Evolutionary conservation across 2,329 filamentous ascomycete species (phyloP), one percentile per base, ranked within the genome.

Genomic region (Aspergillus pseudotamarii): DNA sequence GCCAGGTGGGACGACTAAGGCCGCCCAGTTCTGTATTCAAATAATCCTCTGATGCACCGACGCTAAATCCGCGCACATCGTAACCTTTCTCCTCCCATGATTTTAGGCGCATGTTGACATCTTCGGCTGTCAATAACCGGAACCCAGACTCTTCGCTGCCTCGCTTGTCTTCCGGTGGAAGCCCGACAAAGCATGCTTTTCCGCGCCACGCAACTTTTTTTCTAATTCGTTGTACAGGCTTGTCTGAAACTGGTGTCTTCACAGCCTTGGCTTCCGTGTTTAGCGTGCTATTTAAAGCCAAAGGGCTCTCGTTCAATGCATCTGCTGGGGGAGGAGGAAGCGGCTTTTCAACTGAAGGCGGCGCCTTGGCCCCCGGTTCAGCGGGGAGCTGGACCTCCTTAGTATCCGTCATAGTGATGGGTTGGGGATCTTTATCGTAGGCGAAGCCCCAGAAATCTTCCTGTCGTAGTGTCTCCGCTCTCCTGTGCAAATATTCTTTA

Each of bases 181-280:
- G 79, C 30, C 89, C 81, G 50, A 94, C 88, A 70, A 91, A 78
- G 59, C 92, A 92, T 63, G 87, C 88, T 79, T 92, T 93, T 62
- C 89, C 89, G 71, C 85, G 90, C 90, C 91, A 93, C 53, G 85
- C 84, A 2, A 94, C 82, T 78, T 89, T 92, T 75, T 91, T 93
- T 79, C 86, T 91, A n/a, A 73, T 72, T 60, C 78, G 67, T 53
- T 67, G 73, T 26, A 75, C 71, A 53, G 62, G 57, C 51, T 67
- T 68, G 30, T 65, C 66, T 55, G 60, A 65, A 54, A 58, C 62
- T 45, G 65, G 64, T 34, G 57, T 68, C 46, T 64, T 68, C 38
- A 64, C 21, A 28, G 58, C 57, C 46, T 64, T 66, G 12, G 59
- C 50, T 30, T 66, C 63, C 11, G 60, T 26, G 26, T 12, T 70